phyloP scores from a whole-genome alignment of 306 rosid genomes.

The Cicer bijugum region DNA sequence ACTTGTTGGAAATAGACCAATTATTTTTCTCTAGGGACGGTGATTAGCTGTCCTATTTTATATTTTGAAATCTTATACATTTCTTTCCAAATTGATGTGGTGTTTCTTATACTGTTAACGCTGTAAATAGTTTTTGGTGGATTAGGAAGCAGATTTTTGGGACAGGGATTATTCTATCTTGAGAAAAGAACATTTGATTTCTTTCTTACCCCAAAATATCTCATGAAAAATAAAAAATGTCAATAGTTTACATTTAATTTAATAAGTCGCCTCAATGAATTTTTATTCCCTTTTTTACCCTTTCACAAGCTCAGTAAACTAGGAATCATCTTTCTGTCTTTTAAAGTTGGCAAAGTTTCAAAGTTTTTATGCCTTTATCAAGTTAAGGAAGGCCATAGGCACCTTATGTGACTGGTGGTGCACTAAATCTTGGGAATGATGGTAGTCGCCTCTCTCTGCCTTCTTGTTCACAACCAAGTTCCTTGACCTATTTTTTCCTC shows the following conservation, averaged over 20 bases:
- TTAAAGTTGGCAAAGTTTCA: constrained; percentile 12
- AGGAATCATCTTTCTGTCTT: constrained; percentile 21
- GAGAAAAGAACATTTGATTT: constrained; percentile 27
- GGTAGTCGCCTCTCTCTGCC: not conserved
- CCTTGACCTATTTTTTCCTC: constrained; percentile 19
- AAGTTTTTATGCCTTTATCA: constrained; percentile 4
- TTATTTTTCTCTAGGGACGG: constrained; percentile 10
- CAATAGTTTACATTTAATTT: not conserved
- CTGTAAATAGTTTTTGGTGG: constrained; percentile 10
- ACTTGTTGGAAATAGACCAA: constrained; percentile 25
- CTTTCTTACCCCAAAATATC: not conserved
- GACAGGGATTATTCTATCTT: constrained; percentile 10
- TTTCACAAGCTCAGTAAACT: constrained; percentile 11
- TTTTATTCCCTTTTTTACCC: not conserved
- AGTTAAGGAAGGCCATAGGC: constrained; percentile 3
- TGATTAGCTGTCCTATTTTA: not conserved
- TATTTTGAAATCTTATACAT: constrained; percentile 12
- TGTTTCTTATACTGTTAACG: constrained; percentile 24
- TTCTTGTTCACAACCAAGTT: constrained; percentile 21
- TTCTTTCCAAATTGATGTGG: constrained; percentile 26
- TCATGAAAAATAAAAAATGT: not conserved
- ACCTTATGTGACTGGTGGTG: constrained; percentile 6
- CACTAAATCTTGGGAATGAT: constrained; percentile 18
- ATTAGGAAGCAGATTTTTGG: constrained; percentile 30
- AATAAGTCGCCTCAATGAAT: constrained; percentile 11